A percentile compares a stretch with the other conserved stretches of the same genome.
These are phyloP conservation scores for Toxoplasma gondii DNA, from an alignment of 169 alveolate genomes.

Conservation along the genomic window DNA sequence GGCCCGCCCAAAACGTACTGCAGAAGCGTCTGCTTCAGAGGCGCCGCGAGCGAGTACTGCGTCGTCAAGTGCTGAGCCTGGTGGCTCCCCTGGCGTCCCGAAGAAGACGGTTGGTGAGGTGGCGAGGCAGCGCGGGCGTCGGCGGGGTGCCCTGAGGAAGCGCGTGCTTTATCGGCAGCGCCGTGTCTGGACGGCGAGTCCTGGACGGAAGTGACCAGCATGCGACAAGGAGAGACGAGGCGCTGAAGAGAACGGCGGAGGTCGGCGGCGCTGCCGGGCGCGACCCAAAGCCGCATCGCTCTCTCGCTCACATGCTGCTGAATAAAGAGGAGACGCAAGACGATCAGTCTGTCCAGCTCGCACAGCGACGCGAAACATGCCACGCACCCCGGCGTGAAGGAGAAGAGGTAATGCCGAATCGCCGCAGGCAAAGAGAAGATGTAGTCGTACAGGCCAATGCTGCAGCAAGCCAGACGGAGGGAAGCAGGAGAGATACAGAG, in stretches of 20 bases:
- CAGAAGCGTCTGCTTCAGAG: conserved; percentile 67
- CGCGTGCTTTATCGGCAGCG: background rate
- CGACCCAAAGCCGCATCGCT: conserved; percentile 85
- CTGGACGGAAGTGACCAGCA: conserved; percentile 65
- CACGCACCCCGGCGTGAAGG: conserved; percentile 20
- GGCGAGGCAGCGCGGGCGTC: background rate
- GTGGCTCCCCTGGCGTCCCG: background rate
- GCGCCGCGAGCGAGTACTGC: conserved; percentile 70
- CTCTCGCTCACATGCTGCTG: conserved; percentile 86
- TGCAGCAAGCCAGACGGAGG: too few relatives aligned
- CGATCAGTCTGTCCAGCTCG: conserved; percentile 80
- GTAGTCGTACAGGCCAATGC: conserved; percentile 32
- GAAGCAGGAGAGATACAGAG: background rate
- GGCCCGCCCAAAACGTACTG: conserved; percentile 65
- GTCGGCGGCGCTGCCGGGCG: conserved; percentile 75
- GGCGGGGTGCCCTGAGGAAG: background rate
- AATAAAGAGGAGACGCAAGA: conserved; percentile 78
- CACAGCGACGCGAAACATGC: conserved; percentile 77
- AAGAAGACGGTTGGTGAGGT: background rate
- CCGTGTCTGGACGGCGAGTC: background rate
- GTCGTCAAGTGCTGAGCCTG: background rate
- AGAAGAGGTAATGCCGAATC: conserved; percentile 12
- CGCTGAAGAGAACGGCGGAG: conserved; percentile 72
- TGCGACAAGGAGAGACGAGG: conserved; percentile 68
- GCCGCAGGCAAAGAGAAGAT: conserved; percentile 40